A percentile compares a stretch with the other conserved stretches of the same genome.
These are phyloP conservation scores for Trichosporon sp. DNA, from an alignment of 1,284 basidiomycete species.

Conservation along the genomic window DNA sequence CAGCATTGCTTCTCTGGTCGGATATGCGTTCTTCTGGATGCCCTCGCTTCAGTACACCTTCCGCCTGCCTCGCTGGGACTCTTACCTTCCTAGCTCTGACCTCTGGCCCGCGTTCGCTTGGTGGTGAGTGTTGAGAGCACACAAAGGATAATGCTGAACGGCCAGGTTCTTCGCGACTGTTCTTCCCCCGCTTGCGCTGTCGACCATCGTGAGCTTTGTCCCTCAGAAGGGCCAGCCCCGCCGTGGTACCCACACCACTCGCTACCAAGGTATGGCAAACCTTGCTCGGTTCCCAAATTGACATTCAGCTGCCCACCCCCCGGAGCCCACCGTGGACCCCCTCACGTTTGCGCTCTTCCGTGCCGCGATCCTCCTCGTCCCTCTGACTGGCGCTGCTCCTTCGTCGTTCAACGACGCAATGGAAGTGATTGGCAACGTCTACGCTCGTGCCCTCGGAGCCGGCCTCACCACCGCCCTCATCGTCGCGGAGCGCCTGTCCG, in stretches of 20 bases:
- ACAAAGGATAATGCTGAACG: constrained; percentile 1
- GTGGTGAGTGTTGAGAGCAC: constrained; percentile 37
- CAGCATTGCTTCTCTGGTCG: constrained; percentile 30
- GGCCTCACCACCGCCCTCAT: constrained; percentile 38
- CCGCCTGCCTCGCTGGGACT: constrained; percentile 28
- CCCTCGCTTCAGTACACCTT: constrained; percentile 31
- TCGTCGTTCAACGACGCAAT: constrained; percentile 35
- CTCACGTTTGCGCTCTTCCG: constrained; percentile 43
- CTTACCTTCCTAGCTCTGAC: constrained; percentile 21
- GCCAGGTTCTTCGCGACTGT: constrained; percentile 40
- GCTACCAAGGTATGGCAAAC: constrained; percentile 27
- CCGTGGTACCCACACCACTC: constrained; percentile 20
- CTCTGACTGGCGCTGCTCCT: constrained; percentile 42
- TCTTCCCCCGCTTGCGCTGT: constrained; percentile 35
- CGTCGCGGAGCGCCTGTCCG: constrained; percentile 32
- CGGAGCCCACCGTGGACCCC: constrained; percentile 36
- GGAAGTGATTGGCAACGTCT: constrained; percentile 37
- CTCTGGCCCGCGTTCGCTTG: constrained; percentile 39
- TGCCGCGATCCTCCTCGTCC: constrained; percentile 38
- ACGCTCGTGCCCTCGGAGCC: constrained; percentile 41
- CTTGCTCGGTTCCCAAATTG: not conserved
- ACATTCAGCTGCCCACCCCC: constrained; percentile 19
- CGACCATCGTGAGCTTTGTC: constrained; percentile 39
- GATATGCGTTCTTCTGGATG: constrained; percentile 39
- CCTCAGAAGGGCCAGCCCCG: constrained; percentile 32